Percentiles rank a stretch among this genome's conserved stretches.
Evolutionary conservation across 495 filamentous ascomycete genomes (phyloP).

Genomic region (Neurospora tetraspora): DNA sequence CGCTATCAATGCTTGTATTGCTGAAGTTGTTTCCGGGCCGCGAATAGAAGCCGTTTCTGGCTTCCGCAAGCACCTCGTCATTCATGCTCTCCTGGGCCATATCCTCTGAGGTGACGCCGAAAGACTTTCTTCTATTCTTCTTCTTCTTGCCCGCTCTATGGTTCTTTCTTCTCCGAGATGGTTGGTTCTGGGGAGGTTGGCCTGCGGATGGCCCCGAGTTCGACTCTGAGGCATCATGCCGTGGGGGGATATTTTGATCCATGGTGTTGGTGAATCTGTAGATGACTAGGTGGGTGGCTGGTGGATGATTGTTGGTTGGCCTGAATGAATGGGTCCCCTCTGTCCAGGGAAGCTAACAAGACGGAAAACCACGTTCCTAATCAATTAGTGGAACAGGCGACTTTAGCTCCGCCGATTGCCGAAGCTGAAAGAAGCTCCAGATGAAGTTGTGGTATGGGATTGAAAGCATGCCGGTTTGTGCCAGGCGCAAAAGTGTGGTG

Average conservation of each 20-base stretch:
- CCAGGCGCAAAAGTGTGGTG: background rate
- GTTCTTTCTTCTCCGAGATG: slow-evolving; percentile 25
- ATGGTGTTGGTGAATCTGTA: background rate
- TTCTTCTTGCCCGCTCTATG: slow-evolving; percentile 49
- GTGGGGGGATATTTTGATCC: background rate
- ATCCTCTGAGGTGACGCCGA: slow-evolving; percentile 42
- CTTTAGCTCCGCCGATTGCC: background rate
- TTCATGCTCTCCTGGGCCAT: slow-evolving; percentile 24
- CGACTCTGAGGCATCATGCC: slow-evolving; percentile 22
- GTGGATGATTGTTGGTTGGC: background rate
- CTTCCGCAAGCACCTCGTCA: slow-evolving; percentile 25
- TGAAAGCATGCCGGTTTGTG: background rate
- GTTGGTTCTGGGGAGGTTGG: slow-evolving; percentile 13
- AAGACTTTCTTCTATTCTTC: slow-evolving; percentile 53
- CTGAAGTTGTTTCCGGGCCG: slow-evolving; percentile 51
- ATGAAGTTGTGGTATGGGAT: background rate
- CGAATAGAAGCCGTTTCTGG: slow-evolving; percentile 45
- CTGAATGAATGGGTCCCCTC: background rate
- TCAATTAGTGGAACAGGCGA: background rate
- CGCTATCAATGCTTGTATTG: slow-evolving; percentile 72
- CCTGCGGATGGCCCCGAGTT: slow-evolving; percentile 37
- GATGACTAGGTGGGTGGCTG: background rate
- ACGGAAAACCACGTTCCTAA: background rate
- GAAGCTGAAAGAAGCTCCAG: background rate
- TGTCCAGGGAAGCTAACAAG: background rate